A percentile compares a stretch with the other conserved stretches of the same genome.
These are phyloP conservation scores for Kwoniella europaea DNA, from an alignment of 768 basidiomycete genomes.

Conservation along the genomic window DNA sequence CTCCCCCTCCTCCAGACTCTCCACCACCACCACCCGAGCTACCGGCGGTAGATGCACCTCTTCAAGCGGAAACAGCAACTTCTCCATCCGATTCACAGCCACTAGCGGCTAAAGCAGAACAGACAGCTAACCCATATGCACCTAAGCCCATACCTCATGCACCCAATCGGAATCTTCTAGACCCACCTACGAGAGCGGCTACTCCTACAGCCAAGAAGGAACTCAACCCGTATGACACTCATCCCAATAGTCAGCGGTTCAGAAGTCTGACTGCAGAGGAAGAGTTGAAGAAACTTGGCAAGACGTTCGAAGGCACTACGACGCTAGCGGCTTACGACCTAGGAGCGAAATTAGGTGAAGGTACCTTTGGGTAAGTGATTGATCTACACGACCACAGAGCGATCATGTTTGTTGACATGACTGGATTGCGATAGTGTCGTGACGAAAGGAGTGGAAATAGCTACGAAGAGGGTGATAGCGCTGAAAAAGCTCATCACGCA, in stretches of 20 bases:
- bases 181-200: conserved; percentile 70
- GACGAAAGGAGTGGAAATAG: conserved; percentile 77
- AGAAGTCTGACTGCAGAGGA: conserved; percentile 26
- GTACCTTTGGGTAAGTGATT: conserved; percentile 84
- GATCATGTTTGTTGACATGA: background rate
- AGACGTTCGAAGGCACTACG: conserved; percentile 51
- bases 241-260: conserved; percentile 7
- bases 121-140: conserved; percentile 49
- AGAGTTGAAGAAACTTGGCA: conserved; percentile 36
- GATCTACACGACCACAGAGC: no score
- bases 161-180: conserved; percentile 66
- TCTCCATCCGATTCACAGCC: conserved; percentile 33
- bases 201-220: conserved; percentile 24
- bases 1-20: conserved; percentile 15
- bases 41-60: background rate
- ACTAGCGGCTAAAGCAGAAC: conserved; percentile 37
- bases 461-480: conserved; percentile 71
- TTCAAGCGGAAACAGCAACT: conserved; percentile 13
- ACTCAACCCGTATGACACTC: conserved; percentile 4
- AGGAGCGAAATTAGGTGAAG: conserved; percentile 89
- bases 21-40: conserved; percentile 33
- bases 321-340: conserved; percentile 75
- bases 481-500: conserved; percentile 95
- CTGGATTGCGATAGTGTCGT: conserved; percentile 64
- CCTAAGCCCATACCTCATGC: conserved; percentile 67